These are phyloP conservation scores for Sordariomycetes sp. DNA, from an alignment of 2,329 filamentous ascomycete species.

Conservation along the genomic window DNA sequence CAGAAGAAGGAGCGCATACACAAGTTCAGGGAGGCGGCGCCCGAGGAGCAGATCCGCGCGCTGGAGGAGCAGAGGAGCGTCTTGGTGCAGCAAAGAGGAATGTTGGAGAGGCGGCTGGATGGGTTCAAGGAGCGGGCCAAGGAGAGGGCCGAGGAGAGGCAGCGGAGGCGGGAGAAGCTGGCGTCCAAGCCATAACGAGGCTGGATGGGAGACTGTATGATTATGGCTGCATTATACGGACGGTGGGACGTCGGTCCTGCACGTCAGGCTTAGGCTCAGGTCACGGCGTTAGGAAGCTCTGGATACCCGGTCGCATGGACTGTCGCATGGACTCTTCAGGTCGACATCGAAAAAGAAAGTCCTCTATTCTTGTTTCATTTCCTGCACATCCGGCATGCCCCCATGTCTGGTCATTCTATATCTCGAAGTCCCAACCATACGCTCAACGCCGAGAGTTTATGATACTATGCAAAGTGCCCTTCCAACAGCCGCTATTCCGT, in stretches of 20 bases:
- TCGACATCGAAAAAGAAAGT: too few species aligned
- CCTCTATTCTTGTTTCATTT: too few species aligned
- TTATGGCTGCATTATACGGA: conserved; percentile 1
- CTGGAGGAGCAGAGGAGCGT: conserved; percentile 31
- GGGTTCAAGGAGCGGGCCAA: conserved; percentile 27
- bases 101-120: conserved; percentile 31
- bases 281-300: too few species aligned
- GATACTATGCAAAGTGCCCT: too few species aligned
- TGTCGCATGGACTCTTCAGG: too few species aligned
- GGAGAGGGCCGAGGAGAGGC: conserved; percentile 22
- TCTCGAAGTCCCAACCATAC: too few species aligned
- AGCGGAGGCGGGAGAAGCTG: conserved; percentile 5
- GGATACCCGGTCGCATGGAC: too few species aligned
- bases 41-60: conserved; percentile 33
- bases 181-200: not conserved
- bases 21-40: conserved; percentile 26
- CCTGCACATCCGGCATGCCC: too few species aligned
- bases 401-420: too few species aligned
- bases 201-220: not conserved
- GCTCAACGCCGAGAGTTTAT: too few species aligned
- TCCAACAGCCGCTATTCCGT: conserved; percentile 4
- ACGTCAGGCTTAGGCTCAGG: too few species aligned
- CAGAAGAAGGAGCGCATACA: conserved; percentile 29
- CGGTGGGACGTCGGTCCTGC: too few species aligned
- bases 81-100: conserved; percentile 26